phyloP scores from a whole-genome alignment of 495 filamentous ascomycete genomes.

The Neohortaea acidophila region DNA sequence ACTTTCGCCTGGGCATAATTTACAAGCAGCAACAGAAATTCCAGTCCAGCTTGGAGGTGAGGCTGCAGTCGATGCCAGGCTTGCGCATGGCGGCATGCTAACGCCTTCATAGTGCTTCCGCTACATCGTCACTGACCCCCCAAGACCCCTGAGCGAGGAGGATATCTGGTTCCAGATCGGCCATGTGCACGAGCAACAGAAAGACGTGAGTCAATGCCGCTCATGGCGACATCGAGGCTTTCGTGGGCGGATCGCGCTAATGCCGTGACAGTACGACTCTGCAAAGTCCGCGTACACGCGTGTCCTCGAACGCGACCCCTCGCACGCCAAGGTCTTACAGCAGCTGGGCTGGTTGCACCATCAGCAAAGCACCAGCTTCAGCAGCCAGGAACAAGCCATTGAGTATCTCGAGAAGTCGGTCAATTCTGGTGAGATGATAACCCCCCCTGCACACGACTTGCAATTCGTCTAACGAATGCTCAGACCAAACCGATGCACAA shows the following conservation, averaged over 20 bases:
- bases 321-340: slow-evolving; percentile 94
- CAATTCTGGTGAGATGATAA: slow-evolving; percentile 54
- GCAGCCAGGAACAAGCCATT: slow-evolving; percentile 87
- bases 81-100: slow-evolving; percentile 2
- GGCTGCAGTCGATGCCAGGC: slow-evolving; percentile 14
- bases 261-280: slow-evolving; percentile 56
- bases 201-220: slow-evolving; percentile 65
- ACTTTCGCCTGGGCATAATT: slow-evolving; percentile 95
- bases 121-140: slow-evolving; percentile 90
- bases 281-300: slow-evolving; percentile 84
- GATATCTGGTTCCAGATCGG: slow-evolving; percentile 99
- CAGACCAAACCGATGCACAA: slow-evolving; percentile 87
- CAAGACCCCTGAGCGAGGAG: slow-evolving; percentile 84
- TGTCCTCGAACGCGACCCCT: slow-evolving; percentile 87
- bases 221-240: not conserved
- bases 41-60: slow-evolving; percentile 74
- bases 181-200: slow-evolving; percentile 96
- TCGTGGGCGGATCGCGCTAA: slow-evolving; percentile 22
- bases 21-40: slow-evolving; percentile 99
- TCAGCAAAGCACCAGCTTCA: slow-evolving; percentile 77
- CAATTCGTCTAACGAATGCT: slow-evolving; percentile 21
- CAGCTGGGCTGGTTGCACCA: slow-evolving; percentile 97
- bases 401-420: slow-evolving; percentile 97
- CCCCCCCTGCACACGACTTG: slow-evolving; percentile 8
- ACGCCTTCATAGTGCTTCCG: slow-evolving; percentile 63